Evolutionary conservation across 768 basidiomycete species (phyloP).

Genomic region (Kwoniella newhampshirensis): DNA sequence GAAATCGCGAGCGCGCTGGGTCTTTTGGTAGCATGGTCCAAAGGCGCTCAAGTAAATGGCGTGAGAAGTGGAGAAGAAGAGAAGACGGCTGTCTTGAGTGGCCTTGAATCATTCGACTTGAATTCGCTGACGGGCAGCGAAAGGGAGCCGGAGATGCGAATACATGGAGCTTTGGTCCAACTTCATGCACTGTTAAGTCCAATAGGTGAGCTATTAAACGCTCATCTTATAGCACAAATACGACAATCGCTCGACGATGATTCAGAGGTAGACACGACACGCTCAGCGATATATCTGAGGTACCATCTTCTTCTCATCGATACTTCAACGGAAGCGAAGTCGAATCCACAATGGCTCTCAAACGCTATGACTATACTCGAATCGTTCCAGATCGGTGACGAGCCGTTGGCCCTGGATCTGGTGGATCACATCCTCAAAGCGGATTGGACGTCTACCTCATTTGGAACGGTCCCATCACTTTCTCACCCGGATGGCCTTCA

Average conservation of each 20-base stretch:
- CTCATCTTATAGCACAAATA: background rate
- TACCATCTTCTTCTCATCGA: conserved; percentile 8
- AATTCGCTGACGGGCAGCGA: background rate
- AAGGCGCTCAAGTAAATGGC: conserved; percentile 73
- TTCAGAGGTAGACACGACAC: background rate
- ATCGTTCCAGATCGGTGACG: conserved; percentile 68
- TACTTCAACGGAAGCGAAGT: background rate
- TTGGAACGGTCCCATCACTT: conserved; percentile 5
- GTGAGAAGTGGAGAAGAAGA: conserved; percentile 67
- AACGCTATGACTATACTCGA: conserved; percentile 8
- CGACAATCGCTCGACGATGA: background rate
- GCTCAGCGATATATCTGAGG: background rate
- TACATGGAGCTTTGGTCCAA: conserved; percentile 6
- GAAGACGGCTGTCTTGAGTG: conserved; percentile 49
- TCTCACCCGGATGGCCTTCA: conserved; percentile 43
- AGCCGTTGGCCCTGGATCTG: conserved; percentile 59
- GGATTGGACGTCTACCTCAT: conserved; percentile 10
- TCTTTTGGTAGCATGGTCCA: conserved; percentile 67
- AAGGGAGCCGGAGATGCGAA: background rate
- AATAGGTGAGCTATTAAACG: background rate
- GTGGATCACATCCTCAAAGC: conserved; percentile 40
- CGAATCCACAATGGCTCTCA: background rate
- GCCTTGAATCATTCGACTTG: conserved; percentile 13
- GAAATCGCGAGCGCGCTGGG: conserved; percentile 57
- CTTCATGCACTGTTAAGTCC: background rate